Evolutionary conservation across 371 early-diverging fungal species (phyloP).

Genomic region (Circinella minor): DNA sequence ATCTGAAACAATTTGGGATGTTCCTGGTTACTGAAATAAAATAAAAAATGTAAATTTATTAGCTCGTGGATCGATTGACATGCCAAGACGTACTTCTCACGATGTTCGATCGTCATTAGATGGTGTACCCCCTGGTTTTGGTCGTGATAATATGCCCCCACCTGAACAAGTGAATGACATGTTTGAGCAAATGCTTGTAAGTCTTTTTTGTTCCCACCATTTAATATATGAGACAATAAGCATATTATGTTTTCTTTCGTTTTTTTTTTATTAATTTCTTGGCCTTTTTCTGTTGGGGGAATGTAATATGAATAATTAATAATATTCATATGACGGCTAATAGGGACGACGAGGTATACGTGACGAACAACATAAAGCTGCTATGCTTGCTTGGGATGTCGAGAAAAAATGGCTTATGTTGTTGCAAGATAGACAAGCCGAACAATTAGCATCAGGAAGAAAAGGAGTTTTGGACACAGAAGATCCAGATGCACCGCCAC

Average conservation of each 20-base stretch:
- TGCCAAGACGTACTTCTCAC: not conserved
- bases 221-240: not conserved
- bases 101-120: slow-evolving; percentile 26
- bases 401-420: slow-evolving; percentile 55
- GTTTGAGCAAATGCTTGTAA: slow-evolving; percentile 56
- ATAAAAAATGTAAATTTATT: not conserved
- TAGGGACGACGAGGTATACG: slow-evolving; percentile 39
- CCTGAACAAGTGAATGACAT: slow-evolving; percentile 42
- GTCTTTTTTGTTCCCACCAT: not conserved
- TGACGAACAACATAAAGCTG: slow-evolving; percentile 31
- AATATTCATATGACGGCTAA: not conserved
- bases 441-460: slow-evolving; percentile 32
- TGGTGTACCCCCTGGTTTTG: slow-evolving; percentile 14
- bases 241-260: not conserved
- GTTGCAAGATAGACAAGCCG: slow-evolving; percentile 45
- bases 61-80: slow-evolving; percentile 8
- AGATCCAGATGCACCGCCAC: slow-evolving; percentile 31
- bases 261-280: not conserved
- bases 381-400: slow-evolving; percentile 36
- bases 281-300: not conserved
- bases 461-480: slow-evolving; percentile 18
- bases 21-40: not conserved
- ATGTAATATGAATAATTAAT: no score
- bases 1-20: not conserved
- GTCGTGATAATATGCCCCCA: slow-evolving; percentile 31